phyloP scores from a whole-genome alignment of 768 basidiomycete species.

The Termitomyces sp. region DNA sequence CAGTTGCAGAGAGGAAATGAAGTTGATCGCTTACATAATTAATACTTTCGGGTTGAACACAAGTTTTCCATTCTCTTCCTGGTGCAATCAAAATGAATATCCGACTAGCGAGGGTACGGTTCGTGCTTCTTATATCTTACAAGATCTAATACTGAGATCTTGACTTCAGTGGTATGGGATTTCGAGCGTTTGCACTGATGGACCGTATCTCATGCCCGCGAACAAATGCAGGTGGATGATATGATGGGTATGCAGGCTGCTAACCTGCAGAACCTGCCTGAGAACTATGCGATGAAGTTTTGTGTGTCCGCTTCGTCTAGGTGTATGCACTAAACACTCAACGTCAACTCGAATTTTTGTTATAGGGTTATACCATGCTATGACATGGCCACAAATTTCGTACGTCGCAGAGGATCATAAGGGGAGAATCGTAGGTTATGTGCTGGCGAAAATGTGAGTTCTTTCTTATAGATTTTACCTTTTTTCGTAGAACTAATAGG shows the following conservation, averaged over 20 bases:
- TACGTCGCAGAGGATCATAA: constrained; percentile 90
- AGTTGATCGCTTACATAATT: neutral
- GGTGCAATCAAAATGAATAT: constrained; percentile 38
- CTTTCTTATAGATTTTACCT: neutral
- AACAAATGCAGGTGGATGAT: constrained; percentile 63
- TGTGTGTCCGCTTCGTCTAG: constrained; percentile 36
- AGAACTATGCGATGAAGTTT: constrained; percentile 83
- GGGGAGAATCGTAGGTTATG: constrained; percentile 90
- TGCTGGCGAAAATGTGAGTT: constrained; percentile 89
- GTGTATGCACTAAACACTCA: neutral
- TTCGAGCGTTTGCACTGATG: neutral
- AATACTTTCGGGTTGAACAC: neutral
- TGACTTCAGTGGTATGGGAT: neutral
- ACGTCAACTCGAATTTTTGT: neutral
- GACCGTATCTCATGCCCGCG: neutral
- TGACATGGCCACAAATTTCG: constrained; percentile 92
- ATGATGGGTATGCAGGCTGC: constrained; percentile 90
- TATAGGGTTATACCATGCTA: constrained; percentile 80
- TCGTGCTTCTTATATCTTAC: constrained; percentile 4
- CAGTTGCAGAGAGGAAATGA: too few species aligned
- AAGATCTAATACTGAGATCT: neutral
- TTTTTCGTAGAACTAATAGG: neutral
- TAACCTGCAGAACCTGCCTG: constrained; percentile 90
- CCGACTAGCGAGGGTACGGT: constrained; percentile 37
- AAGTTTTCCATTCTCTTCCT: neutral